Conservation (phyloP, 2,329 filamentous ascomycete species). For the Colletotrichum somersetense region DNA sequence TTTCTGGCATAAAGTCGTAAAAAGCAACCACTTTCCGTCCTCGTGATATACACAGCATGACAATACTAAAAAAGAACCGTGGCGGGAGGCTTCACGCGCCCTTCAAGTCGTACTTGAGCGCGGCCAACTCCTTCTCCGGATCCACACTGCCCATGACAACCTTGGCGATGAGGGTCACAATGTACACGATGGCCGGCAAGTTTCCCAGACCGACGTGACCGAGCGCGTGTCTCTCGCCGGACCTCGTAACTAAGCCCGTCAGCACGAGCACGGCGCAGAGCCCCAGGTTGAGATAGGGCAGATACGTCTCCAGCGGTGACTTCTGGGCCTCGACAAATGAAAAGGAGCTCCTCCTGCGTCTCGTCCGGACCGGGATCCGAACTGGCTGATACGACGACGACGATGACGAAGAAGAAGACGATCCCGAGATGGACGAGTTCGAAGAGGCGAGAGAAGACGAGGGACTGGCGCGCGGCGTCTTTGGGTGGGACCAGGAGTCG, state of each 20-base stretch:
- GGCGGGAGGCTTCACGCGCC: conserved; percentile 62
- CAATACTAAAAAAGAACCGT: neutral
- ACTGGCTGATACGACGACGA: conserved; percentile 19
- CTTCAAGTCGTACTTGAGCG: conserved; percentile 75
- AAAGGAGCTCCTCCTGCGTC: conserved; percentile 43
- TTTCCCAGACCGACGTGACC: conserved; percentile 61
- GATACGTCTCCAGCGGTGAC: conserved; percentile 66
- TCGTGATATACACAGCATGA: neutral
- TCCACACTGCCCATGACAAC: conserved; percentile 77
- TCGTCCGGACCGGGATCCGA: conserved; percentile 22
- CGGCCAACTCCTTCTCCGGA: conserved; percentile 72
- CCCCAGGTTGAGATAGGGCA: conserved; percentile 71
- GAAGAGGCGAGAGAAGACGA: conserved; percentile 28
- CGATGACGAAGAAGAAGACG: conserved; percentile 23
- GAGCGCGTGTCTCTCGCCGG: conserved; percentile 48
- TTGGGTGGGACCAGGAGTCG: conserved; percentile 57
- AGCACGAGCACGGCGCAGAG: conserved; percentile 66
- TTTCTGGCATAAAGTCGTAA: conserved; percentile 36
- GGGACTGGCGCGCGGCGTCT: conserved; percentile 42
- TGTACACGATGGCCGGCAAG: conserved; percentile 70
- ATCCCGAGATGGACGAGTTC: conserved; percentile 31
- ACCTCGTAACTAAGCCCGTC: conserved; percentile 55
- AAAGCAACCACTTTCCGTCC: neutral
- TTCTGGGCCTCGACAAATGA: conserved; percentile 41
- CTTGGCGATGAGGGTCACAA: conserved; percentile 71